Evolutionary conservation across 73 alveolate genomes (phyloP).

Genomic region (Paramecium sexaurelia): DNA sequence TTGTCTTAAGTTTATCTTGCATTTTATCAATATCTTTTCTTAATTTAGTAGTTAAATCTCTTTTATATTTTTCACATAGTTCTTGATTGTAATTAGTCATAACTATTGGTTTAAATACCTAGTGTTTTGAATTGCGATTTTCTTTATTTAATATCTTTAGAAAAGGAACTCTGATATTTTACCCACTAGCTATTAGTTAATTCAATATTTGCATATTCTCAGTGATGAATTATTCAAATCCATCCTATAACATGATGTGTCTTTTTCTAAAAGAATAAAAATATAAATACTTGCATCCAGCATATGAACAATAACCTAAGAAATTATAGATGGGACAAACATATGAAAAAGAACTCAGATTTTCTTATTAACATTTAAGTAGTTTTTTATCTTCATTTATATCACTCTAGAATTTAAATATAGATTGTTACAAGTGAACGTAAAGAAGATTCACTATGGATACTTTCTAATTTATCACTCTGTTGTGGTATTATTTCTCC

Average conservation of each 20-base stretch:
- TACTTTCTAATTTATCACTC: not conserved
- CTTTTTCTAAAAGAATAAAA: not conserved
- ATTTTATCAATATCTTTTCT: slow-evolving; percentile 29
- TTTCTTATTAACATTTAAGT: not conserved
- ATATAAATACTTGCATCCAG: not conserved
- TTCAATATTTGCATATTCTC: not conserved
- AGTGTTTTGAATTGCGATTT: not conserved
- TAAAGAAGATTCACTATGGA: slow-evolving; percentile 9
- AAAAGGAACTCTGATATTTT: not conserved
- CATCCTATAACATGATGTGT: not conserved
- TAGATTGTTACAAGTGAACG: not conserved
- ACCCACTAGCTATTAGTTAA: not conserved
- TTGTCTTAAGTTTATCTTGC: slow-evolving; percentile 28
- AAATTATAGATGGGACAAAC: not conserved
- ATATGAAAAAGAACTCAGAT: not conserved
- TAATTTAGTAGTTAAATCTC: not conserved
- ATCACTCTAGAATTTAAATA: not conserved
- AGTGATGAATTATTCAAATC: not conserved
- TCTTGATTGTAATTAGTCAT: not conserved
- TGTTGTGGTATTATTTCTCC: not conserved
- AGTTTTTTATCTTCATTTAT: not conserved
- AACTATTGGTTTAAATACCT: not conserved
- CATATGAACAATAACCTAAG: not conserved
- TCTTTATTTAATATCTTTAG: not conserved
- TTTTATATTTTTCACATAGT: slow-evolving; percentile 3